Evolutionary conservation across 2,329 filamentous ascomycete species (phyloP).

Genomic region (Fusarium sp.): DNA sequence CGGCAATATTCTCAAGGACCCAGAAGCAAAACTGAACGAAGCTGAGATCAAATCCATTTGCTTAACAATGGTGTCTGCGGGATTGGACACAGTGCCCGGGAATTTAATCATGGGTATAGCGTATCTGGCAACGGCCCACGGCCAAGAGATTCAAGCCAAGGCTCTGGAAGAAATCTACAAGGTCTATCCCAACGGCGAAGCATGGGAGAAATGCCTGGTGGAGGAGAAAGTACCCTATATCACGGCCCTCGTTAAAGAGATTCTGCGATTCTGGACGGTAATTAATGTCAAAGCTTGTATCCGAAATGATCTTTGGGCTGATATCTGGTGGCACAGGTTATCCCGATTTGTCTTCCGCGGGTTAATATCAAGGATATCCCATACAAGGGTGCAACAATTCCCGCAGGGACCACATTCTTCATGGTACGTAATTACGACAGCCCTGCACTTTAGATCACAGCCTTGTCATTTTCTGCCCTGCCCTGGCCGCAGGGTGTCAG

Average conservation of each 20-base stretch:
- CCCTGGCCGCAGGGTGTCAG: no score
- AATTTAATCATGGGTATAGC: constrained; percentile 85
- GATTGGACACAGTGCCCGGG: constrained; percentile 83
- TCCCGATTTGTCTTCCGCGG: constrained; percentile 81
- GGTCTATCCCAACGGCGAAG: constrained; percentile 77
- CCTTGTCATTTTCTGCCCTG: not conserved
- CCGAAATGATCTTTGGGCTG: not conserved
- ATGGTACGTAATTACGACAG: constrained; percentile 61
- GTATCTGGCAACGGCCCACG: constrained; percentile 74
- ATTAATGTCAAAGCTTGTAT: not conserved
- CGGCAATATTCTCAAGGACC: constrained; percentile 66
- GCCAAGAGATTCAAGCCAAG: constrained; percentile 76
- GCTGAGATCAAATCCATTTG: constrained; percentile 84
- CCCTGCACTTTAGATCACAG: not conserved
- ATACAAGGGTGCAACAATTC: constrained; percentile 75
- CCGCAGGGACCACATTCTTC: constrained; percentile 82
- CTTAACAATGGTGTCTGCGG: constrained; percentile 83
- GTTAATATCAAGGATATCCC: constrained; percentile 78
- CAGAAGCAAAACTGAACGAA: constrained; percentile 57
- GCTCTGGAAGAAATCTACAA: constrained; percentile 77
- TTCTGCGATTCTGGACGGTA: constrained; percentile 79
- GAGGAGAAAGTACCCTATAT: constrained; percentile 84
- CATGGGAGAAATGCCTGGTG: constrained; percentile 78
- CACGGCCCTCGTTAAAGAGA: constrained; percentile 82
- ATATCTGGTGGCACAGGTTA: constrained; percentile 55